These are phyloP conservation scores for Amyloporia xantha DNA, from an alignment of 768 basidiomycete species.

Conservation along the genomic window DNA sequence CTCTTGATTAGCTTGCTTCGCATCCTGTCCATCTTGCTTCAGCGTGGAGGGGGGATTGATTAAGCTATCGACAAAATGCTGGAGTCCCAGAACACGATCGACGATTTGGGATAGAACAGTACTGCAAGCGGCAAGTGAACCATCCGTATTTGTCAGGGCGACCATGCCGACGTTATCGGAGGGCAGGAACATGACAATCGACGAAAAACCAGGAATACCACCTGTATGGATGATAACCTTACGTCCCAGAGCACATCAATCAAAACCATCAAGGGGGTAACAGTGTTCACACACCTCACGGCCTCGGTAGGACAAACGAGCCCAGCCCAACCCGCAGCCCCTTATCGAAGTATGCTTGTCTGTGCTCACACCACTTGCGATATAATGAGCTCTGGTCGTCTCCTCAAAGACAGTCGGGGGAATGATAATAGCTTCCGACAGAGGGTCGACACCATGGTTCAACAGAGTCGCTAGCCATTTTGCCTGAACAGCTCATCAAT, in stretches of 20 bases:
- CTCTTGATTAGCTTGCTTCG: conserved; percentile 1
- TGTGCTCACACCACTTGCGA: conserved; percentile 14
- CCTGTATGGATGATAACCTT: conserved; percentile 30
- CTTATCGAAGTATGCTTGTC: conserved; percentile 20
- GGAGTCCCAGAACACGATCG: conserved; percentile 5
- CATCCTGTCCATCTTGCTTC: neutral
- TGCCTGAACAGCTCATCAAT: conserved; percentile 12
- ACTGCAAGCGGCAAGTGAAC: neutral
- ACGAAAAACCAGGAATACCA: conserved; percentile 27
- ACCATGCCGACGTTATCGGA: conserved; percentile 30
- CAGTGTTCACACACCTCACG: conserved; percentile 28
- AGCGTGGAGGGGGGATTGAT: neutral
- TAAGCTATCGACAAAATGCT: neutral
- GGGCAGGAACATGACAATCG: conserved; percentile 29
- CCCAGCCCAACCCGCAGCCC: conserved; percentile 40
- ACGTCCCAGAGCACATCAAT: neutral
- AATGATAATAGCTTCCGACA: conserved; percentile 28
- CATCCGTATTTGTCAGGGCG: conserved; percentile 17
- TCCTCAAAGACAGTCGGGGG: conserved; percentile 24
- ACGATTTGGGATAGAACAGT: conserved; percentile 5
- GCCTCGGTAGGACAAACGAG: conserved; percentile 29
- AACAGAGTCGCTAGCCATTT: conserved; percentile 34
- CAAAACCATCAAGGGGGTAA: neutral
- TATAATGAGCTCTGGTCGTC: conserved; percentile 25
- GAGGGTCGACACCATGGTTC: conserved; percentile 26